Evolutionary conservation across 2,329 filamentous ascomycete species (phyloP), one percentile per base, ranked within the genome.

Genomic region (Cercospora nicotianae): DNA sequence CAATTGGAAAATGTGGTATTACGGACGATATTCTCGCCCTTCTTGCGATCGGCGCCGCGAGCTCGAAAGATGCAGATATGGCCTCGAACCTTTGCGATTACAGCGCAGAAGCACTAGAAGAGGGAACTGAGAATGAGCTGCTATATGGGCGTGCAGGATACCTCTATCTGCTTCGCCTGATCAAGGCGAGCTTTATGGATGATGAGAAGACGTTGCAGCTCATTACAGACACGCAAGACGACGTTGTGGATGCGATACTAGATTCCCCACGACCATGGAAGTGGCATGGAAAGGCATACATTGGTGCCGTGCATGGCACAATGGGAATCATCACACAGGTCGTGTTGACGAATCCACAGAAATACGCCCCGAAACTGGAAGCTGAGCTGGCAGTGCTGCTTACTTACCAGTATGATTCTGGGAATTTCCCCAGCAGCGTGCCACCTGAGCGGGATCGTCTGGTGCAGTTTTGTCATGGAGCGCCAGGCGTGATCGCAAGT

Each of bases 251-350:
- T 36, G 84, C 84, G 42, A 89, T 92, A 64, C 80, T 92, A 71
- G 79, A 81, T 16, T 82, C 82, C 30, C 80, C 76, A 67, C 82
- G 82, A 57, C 84, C 85, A 0, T 92, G 90, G 90, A 84, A 83
- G 69, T 91, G 87, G 87, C 85, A 87, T 67, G 86, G 84, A 13
- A 87, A 87, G 72, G 80, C 81, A 0, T 91, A 90, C 73, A 81
- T 90, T 39, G 90, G 90, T 1, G 87, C 89, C 5, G 87, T 85
- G 0, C 89, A 92, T 74, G 90, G 90, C 7, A 84, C 86, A 12
- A 86, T 91, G 28, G 89, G 90, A 4, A 91, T 91, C 76, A 83
- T 92, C 65, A 88, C 87, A n/a, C 90, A 92, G 77, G 80, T 91
- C 13, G 83, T 91, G 1, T 80, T 87, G 45, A 87, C 87, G 2